Conservation (phyloP, 148 eudicot genomes). For the Salicornia ramosissima region DNA sequence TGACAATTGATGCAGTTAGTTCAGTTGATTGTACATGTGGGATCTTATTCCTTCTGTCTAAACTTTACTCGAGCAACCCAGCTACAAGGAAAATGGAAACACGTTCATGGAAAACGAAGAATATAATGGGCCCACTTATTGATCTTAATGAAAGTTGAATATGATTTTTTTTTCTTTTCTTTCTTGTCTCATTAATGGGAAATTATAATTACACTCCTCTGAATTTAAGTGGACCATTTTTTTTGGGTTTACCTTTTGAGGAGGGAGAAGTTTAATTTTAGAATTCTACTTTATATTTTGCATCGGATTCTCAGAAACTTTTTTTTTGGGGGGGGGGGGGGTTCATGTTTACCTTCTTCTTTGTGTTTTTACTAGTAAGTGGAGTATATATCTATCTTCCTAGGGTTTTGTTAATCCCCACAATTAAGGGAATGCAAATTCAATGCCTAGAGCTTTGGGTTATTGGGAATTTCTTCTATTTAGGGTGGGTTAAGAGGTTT, state of each 20-base stretch:
- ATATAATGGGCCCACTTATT: neutral
- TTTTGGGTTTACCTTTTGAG: conserved; percentile 19
- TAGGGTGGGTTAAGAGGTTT: neutral
- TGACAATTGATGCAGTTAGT: neutral
- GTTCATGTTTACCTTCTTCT: conserved; percentile 1
- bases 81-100: neutral
- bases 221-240: conserved; percentile 3
- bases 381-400: neutral
- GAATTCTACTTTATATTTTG: neutral
- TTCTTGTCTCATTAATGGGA: neutral
- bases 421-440: conserved; percentile 1
- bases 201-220: neutral
- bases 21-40: neutral
- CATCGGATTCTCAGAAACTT: conserved; percentile 11
- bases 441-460: conserved; percentile 13
- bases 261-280: neutral
- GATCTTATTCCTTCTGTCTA: neutral
- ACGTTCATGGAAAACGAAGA: conserved; percentile 6
- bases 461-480: conserved; percentile 14
- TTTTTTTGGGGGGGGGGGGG: too few relatives aligned
- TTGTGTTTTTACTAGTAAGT: neutral
- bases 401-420: conserved; percentile 17
- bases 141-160: neutral
- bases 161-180: neutral
- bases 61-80: conserved; percentile 8